Evolutionary conservation across 2,329 filamentous ascomycete species (phyloP).

Genomic region (Fusarium nodosum): DNA sequence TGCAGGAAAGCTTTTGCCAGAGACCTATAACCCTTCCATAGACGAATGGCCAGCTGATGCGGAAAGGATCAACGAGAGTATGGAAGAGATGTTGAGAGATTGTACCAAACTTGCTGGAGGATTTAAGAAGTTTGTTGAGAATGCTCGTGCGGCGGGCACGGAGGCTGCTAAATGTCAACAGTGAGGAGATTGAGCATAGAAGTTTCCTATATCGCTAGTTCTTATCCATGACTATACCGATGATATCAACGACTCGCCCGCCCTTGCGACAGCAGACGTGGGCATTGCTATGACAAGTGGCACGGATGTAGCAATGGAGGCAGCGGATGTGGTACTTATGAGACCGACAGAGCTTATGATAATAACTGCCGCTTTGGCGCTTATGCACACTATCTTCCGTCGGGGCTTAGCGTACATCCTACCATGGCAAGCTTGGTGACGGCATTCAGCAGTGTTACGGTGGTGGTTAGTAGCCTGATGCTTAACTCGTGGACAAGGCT

Average conservation of each 20-base stretch:
- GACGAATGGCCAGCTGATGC: slow-evolving; percentile 19
- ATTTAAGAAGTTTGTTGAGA: slow-evolving; percentile 23
- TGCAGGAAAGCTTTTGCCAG: not conserved
- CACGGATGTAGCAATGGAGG: not conserved
- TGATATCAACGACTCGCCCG: not conserved
- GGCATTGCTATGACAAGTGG: not conserved
- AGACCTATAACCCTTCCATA: not conserved
- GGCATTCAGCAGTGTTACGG: not conserved
- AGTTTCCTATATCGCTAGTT: fast-evolving
- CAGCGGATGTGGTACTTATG: not conserved
- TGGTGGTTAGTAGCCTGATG: not conserved
- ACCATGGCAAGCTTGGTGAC: not conserved
- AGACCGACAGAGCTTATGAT: not conserved
- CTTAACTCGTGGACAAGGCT: not conserved
- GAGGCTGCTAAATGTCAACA: not conserved
- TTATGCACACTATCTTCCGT: not conserved
- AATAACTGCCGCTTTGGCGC: not conserved
- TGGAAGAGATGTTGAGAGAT: slow-evolving; percentile 4
- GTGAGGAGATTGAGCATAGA: not conserved
- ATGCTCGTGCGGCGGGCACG: not conserved
- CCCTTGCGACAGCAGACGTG: not conserved
- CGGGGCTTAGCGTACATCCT: not conserved
- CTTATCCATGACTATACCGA: not conserved
- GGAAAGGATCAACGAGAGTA: not conserved
- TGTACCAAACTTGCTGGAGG: slow-evolving; percentile 1